Conservation (phyloP, 805 yeast genomes). For the Wickerhamiella musiphila region DNA sequence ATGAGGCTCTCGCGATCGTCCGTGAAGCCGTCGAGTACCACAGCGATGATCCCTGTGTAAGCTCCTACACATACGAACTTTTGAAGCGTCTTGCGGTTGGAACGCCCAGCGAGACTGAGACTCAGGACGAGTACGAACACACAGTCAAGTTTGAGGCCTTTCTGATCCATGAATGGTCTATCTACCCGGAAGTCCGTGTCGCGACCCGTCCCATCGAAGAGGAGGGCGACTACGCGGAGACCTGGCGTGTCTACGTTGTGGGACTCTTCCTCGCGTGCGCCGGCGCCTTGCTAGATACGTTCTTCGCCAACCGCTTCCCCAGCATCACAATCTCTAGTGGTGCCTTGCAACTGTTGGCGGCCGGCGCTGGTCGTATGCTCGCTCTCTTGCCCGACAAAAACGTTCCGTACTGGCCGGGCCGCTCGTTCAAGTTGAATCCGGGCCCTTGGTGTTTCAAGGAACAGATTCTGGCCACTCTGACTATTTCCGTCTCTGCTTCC, state of each 20-base stretch:
- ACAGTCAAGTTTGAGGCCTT: constrained; percentile 28
- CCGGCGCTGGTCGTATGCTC: constrained; percentile 37
- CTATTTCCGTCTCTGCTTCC: constrained; percentile 16
- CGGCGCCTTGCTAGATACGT: constrained; percentile 40
- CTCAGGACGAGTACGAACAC: constrained; percentile 14
- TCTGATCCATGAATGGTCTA: constrained; percentile 28
- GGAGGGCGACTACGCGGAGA: constrained; percentile 29
- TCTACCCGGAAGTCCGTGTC: constrained; percentile 45
- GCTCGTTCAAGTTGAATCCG: constrained; percentile 28
- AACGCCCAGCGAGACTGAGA: constrained; percentile 9
- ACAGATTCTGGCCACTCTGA: constrained; percentile 29
- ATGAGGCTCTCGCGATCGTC: constrained; percentile 27
- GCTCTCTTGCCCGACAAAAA: constrained; percentile 14
- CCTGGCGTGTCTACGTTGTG: constrained; percentile 36
- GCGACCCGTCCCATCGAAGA: constrained; percentile 38
- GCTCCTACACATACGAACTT: constrained; percentile 23
- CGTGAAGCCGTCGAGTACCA: constrained; percentile 26
- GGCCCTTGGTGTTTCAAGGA: constrained; percentile 23
- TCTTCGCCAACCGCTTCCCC: constrained; percentile 43
- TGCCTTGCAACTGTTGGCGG: constrained; percentile 42
- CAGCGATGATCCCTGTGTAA: constrained; percentile 32
- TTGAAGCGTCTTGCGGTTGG: constrained; percentile 17
- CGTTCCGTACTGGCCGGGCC: constrained; percentile 5
- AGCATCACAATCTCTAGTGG: constrained; percentile 31
- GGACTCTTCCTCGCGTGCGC: constrained; percentile 35